Base-by-base conservation (phyloP, 257 asterid species). In the Solanum chaucha region DNA sequence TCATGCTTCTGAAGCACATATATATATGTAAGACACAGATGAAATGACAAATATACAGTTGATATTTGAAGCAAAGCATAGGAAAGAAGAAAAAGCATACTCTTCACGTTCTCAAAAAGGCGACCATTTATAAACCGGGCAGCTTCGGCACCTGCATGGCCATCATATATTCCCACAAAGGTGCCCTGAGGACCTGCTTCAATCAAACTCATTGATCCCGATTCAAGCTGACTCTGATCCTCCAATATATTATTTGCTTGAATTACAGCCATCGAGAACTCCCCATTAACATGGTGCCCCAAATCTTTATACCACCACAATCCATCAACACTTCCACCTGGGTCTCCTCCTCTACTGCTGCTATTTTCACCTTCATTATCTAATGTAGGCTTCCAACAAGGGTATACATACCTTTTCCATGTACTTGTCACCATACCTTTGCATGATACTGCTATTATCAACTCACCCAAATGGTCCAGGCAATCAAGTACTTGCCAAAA, bases 91-190 rank as follows among this genome's bases (percentile, higher is more conserved):
- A 84, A 70, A 64, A 15, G 64, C 94, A 68, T 95, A 96, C 99
- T 93, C 94, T 93, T 93, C 35, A 96, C 87, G 83, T 95, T 93
- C 83, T 91, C 88, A 40, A 96, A 95, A 87, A 96, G 98, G 65
- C 87, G 90, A 38, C 86, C 83, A 87, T 86, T 92, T 82, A 96
- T 90, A 86, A 96, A 96, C 74, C 80, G 90, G 11, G 99, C 87
- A 89, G 96, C 95, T 68, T 96, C 99, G 0, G 98, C 93, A 87
- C 99, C 99, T 15, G 92, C 99, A 91, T 96, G 99, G 75, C 98
- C 99, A 83, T 96, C 99, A 82, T 96, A 96, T 82, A 96, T 86
- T 84, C 99, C 99, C 20, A 96, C 96, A 91, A 94, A 96, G 11
- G 99, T 93, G 44, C 98, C 99, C 59, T 88, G 90, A 81, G 95